Conservation (phyloP, 1,284 basidiomycete species). For the Irpex lacteus region DNA sequence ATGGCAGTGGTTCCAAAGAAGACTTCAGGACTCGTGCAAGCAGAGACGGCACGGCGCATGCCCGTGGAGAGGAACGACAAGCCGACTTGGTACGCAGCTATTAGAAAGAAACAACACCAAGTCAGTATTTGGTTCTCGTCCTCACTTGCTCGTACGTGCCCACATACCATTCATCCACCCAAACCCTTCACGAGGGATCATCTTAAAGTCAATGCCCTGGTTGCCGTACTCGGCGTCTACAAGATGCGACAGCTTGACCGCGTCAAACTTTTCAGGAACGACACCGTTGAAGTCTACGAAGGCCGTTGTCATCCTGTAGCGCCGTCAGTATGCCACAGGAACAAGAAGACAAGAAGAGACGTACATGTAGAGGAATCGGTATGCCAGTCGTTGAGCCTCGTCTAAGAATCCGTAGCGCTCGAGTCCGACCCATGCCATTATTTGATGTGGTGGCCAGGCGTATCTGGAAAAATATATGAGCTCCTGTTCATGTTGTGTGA, state of each 20-base stretch:
- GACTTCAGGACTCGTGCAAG: constrained; percentile 88
- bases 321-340: constrained; percentile 4
- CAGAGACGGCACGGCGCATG: constrained; percentile 92
- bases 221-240: constrained; percentile 99
- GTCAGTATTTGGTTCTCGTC: background rate
- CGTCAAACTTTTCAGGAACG: constrained; percentile 98
- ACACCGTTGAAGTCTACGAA: constrained; percentile 97
- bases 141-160: background rate
- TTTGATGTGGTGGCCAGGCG: constrained; percentile 93
- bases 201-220: constrained; percentile 96
- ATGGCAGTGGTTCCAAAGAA: constrained; percentile 66
- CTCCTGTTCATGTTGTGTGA: no score
- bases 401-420: constrained; percentile 95
- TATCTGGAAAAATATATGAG: no score
- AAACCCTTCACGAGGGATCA: constrained; percentile 95
- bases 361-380: constrained; percentile 96
- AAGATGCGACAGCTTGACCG: constrained; percentile 90
- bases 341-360: constrained; percentile 22
- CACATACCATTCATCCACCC: constrained; percentile 91
- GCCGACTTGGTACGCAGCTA: constrained; percentile 93
- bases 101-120: constrained; percentile 6
- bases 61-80: constrained; percentile 91
- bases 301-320: constrained; percentile 80
- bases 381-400: constrained; percentile 90
- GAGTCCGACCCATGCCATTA: constrained; percentile 96